phyloP scores from a whole-genome alignment of 257 asterid species.

The Solanum neorickii region DNA sequence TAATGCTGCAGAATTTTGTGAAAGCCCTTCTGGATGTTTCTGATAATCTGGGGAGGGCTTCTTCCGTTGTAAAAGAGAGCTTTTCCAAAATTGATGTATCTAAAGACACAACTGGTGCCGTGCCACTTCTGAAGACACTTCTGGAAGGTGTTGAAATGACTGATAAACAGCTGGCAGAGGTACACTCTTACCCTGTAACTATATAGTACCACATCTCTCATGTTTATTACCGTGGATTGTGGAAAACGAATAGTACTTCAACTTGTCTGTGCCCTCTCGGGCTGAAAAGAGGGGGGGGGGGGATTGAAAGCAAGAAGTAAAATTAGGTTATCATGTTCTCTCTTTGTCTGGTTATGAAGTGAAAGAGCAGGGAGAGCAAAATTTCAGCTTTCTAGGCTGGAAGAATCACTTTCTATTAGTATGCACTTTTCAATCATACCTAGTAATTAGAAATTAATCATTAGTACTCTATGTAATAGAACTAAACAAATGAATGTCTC shows the following conservation, averaged over 20 bases:
- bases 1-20: slow-evolving; percentile 65
- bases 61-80: slow-evolving; percentile 77
- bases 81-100: slow-evolving; percentile 60
- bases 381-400: neutral
- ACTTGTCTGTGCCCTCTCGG: neutral
- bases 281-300: neutral
- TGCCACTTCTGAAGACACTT: slow-evolving; percentile 69
- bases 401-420: neutral
- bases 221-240: neutral
- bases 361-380: neutral
- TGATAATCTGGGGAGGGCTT: slow-evolving; percentile 82
- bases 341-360: neutral
- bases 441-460: neutral
- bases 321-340: neutral
- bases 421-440: neutral
- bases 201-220: neutral
- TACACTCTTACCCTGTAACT: slow-evolving; percentile 3
- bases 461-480: neutral
- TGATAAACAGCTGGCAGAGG: slow-evolving; percentile 85
- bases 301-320: neutral
- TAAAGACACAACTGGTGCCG: slow-evolving; percentile 55
- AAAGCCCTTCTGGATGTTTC: slow-evolving; percentile 71
- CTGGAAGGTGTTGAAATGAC: slow-evolving; percentile 98
- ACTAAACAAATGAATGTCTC: neutral
- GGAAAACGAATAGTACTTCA: neutral